Evolutionary conservation across 345 rosid genomes (phyloP).

Genomic region (Rhizophora apiculata): DNA sequence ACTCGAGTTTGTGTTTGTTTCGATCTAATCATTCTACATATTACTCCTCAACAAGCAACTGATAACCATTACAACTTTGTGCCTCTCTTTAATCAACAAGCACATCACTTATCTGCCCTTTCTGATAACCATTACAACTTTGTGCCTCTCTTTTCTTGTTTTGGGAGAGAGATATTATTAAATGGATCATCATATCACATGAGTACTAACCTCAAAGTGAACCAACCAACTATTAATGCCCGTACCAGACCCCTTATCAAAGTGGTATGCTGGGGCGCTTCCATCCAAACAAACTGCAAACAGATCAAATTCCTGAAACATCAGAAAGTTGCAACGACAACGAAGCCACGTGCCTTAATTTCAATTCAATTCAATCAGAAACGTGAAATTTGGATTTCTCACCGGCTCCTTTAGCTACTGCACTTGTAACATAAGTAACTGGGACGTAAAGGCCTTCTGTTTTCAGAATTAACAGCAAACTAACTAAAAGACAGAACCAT

Average conservation of each 20-base stretch:
- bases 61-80: background rate
- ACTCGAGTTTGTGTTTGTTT: background rate
- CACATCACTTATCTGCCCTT: too few species aligned
- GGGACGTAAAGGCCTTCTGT: conserved; percentile 46
- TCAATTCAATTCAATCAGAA: too few species aligned
- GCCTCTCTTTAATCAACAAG: too few species aligned
- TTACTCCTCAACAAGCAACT: too few species aligned
- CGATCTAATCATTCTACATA: background rate
- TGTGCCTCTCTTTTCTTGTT: conserved; percentile 1
- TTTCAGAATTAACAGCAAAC: conserved; percentile 37
- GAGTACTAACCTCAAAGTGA: conserved; percentile 69
- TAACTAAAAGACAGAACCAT: conserved; percentile 42
- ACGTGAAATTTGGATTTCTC: conserved; percentile 3
- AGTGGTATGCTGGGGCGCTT: conserved; percentile 92
- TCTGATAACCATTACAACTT: background rate
- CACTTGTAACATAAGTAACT: conserved; percentile 59
- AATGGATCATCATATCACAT: background rate
- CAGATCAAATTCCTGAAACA: background rate
- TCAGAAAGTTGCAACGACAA: background rate
- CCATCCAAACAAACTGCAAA: conserved; percentile 95
- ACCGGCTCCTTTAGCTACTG: conserved; percentile 88
- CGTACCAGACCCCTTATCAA: conserved; percentile 66
- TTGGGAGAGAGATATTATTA: conserved; percentile 2
- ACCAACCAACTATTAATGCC: conserved; percentile 83
- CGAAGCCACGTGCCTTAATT: too few species aligned